A percentile compares a stretch with the other conserved stretches of the same genome.
These are phyloP conservation scores for Dactylonectria estremocensis DNA, from an alignment of 2,329 filamentous ascomycete genomes.

Conservation along the genomic window DNA sequence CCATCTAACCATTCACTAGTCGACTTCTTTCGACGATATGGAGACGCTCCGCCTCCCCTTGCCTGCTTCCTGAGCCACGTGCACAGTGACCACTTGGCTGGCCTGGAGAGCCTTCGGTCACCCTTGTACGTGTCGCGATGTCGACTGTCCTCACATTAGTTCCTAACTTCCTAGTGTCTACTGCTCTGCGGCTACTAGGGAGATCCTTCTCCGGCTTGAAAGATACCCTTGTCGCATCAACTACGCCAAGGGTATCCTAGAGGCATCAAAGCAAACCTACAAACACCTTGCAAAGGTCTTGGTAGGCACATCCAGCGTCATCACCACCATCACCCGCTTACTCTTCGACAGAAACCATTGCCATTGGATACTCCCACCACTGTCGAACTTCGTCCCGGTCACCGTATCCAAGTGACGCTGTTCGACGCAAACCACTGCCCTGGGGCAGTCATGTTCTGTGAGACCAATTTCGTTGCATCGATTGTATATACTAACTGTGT, in stretches of 20 bases:
- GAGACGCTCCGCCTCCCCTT: conserved; percentile 72
- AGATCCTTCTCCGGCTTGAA: conserved; percentile 86
- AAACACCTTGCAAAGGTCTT: conserved; percentile 81
- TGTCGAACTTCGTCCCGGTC: conserved; percentile 80
- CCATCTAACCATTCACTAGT: conserved; percentile 63
- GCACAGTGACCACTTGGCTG: conserved; percentile 89
- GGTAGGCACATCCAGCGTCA: conserved; percentile 53
- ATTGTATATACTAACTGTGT: not conserved
- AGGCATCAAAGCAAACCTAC: conserved; percentile 82
- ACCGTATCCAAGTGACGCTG: conserved; percentile 83
- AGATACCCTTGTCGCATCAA: conserved; percentile 86
- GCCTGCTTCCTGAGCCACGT: conserved; percentile 94
- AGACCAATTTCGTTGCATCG: conserved; percentile 38
- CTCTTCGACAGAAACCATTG: conserved; percentile 74
- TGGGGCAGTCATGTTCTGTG: conserved; percentile 90
- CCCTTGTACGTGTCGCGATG: conserved; percentile 71
- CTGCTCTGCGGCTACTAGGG: conserved; percentile 86
- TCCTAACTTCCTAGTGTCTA: conserved; percentile 72
- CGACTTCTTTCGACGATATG: conserved; percentile 81
- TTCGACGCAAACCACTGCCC: conserved; percentile 94
- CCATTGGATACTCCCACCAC: conserved; percentile 85
- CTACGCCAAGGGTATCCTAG: conserved; percentile 82
- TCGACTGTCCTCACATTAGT: not conserved
- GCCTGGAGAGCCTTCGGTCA: conserved; percentile 81
- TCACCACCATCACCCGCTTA: conserved; percentile 3